Percentiles rank a stretch among this genome's conserved stretches.
Conservation (phyloP, 2,329 filamentous ascomycete genomes). For the Venturia asperata region DNA sequence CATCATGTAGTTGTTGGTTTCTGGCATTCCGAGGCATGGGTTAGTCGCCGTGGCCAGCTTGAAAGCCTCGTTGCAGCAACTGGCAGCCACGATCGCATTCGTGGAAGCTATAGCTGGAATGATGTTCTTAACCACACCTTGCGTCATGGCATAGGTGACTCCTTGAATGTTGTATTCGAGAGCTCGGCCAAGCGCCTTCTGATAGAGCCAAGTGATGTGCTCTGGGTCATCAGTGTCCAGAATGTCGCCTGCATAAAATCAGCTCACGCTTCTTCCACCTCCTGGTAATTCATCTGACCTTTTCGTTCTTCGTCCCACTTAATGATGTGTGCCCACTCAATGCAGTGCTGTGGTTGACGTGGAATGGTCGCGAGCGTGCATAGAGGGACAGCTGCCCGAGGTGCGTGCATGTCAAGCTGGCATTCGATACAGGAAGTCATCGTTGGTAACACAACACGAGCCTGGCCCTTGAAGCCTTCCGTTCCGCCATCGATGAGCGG, state of each 20-base stretch:
- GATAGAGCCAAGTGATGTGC: slow-evolving; percentile 94
- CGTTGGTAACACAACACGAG: slow-evolving; percentile 83
- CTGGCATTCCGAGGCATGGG: slow-evolving; percentile 67
- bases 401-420: slow-evolving; percentile 96
- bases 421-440: slow-evolving; percentile 97
- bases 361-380: slow-evolving; percentile 96
- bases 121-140: slow-evolving; percentile 98
- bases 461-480: slow-evolving; percentile 97
- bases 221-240: slow-evolving; percentile 95
- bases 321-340: slow-evolving; percentile 98
- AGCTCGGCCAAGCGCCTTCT: slow-evolving; percentile 73
- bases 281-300: slow-evolving; percentile 21
- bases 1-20: slow-evolving; percentile 88
- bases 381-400: slow-evolving; percentile 90
- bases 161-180: slow-evolving; percentile 84
- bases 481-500: slow-evolving; percentile 95
- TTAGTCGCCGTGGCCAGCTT: slow-evolving; percentile 84
- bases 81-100: slow-evolving; percentile 91
- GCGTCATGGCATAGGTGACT: slow-evolving; percentile 90
- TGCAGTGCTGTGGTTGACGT: slow-evolving; percentile 92
- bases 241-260: slow-evolving; percentile 50
- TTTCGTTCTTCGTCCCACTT: slow-evolving; percentile 72
- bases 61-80: slow-evolving; percentile 93
- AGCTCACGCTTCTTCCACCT: background rate
- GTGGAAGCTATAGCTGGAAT: slow-evolving; percentile 97